phyloP scores from a whole-genome alignment of 202 grass and related monocot species.

The Musa balbisiana region DNA sequence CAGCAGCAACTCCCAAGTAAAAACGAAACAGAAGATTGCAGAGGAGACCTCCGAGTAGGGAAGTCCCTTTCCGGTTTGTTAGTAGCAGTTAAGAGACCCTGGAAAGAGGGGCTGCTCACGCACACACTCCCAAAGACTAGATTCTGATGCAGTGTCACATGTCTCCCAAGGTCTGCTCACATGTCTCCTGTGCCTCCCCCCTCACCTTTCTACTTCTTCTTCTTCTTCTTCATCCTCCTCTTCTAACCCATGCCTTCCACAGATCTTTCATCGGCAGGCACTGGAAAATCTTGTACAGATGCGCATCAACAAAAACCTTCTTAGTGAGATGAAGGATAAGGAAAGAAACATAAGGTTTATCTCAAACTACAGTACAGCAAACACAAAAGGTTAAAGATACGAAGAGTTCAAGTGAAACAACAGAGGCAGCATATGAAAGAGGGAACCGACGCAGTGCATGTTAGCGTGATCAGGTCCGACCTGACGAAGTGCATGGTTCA shows the following conservation, averaged over 20 bases:
- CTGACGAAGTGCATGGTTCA: background rate
- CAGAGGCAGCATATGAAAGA: no score
- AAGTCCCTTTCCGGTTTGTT: background rate
- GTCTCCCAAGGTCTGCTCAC: background rate
- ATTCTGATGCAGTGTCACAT: constrained; percentile 1
- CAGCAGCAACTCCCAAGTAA: background rate
- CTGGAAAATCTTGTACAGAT: no score
- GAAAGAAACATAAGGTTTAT: no score
- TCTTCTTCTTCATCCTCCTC: background rate
- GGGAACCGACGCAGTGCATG: no score
- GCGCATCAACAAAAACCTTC: no score
- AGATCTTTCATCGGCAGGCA: no score
- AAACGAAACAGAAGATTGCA: background rate
- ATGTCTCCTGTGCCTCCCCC: background rate
- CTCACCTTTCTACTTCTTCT: background rate
- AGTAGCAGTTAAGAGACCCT: background rate
- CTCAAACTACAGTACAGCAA: no score
- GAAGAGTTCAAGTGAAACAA: no score
- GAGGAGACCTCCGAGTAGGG: background rate
- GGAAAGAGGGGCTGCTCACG: background rate
- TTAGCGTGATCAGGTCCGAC: background rate
- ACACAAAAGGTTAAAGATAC: no score
- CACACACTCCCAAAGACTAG: background rate
- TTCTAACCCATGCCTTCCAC: no score
- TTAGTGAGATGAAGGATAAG: no score